phyloP scores from a whole-genome alignment of 2,329 filamentous ascomycete species.

The Fusarium liriodendri region DNA sequence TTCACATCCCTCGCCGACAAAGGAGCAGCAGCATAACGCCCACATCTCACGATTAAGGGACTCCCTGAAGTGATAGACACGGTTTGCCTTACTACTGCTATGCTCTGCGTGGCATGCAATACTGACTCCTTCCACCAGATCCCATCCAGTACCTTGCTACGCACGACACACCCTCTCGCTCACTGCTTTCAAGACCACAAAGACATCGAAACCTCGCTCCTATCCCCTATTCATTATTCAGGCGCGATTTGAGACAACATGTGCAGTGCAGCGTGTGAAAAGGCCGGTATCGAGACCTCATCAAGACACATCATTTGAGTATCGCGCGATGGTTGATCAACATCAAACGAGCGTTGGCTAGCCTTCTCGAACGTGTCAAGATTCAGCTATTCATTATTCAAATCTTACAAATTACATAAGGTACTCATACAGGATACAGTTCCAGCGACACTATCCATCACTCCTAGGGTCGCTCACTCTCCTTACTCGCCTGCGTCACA shows the following conservation, averaged over 20 bases:
- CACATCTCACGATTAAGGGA: not conserved
- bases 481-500: conserved; percentile 51
- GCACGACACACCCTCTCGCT: not conserved
- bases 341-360: not conserved
- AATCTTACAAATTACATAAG: conserved; percentile 14
- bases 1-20: not conserved
- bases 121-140: not conserved
- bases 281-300: not conserved
- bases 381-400: conserved; percentile 17
- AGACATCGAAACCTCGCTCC: not conserved
- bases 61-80: not conserved
- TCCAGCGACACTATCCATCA: not conserved
- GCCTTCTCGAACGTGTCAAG: too few species aligned
- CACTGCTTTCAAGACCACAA: not conserved
- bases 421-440: conserved; percentile 18
- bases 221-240: too few species aligned
- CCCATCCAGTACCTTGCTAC: not conserved
- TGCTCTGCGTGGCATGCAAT: not conserved
- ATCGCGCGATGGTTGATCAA: not conserved
- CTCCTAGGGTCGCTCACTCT: conserved; percentile 28
- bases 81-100: not conserved
- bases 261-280: not conserved
- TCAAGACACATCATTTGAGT: not conserved
- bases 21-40: not conserved
- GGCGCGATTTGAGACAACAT: not conserved